Conservation (phyloP, 2,329 filamentous ascomycete species). For the Fusarium fujikuroi region DNA sequence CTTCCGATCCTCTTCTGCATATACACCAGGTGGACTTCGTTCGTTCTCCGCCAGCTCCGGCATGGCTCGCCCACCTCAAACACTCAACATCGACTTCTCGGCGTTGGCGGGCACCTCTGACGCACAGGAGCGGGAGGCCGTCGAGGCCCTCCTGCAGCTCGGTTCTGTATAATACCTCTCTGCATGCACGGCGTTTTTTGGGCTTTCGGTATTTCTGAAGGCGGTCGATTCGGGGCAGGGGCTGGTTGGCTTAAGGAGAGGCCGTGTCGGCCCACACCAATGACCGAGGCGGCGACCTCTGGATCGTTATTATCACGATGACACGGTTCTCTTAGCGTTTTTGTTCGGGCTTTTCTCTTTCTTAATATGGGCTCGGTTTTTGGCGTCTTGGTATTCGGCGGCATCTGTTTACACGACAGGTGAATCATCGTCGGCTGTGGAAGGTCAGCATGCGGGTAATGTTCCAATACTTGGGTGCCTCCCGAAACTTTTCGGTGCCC, state of each 20-base stretch:
- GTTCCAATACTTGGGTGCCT: not conserved
- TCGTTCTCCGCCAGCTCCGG: conserved; percentile 62
- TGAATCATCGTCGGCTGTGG: conserved; percentile 26
- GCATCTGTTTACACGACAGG: conserved; percentile 24
- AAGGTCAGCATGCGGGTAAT: conserved; percentile 21
- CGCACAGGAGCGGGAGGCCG: conserved; percentile 81
- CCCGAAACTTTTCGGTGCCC: conserved; percentile 14
- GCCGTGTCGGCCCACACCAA: conserved; percentile 46
- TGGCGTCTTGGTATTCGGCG: conserved; percentile 41
- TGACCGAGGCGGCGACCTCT: conserved; percentile 49
- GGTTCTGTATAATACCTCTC: conserved; percentile 75
- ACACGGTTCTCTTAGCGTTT: conserved; percentile 45
- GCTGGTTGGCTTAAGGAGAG: conserved; percentile 47
- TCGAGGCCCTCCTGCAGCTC: conserved; percentile 83
- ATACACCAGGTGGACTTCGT: conserved; percentile 59
- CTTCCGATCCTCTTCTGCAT: conserved; percentile 55
- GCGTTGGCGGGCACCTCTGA: conserved; percentile 65
- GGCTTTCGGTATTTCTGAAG: conserved; percentile 36
- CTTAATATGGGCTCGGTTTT: conserved; percentile 33
- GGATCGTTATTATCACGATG: conserved; percentile 48
- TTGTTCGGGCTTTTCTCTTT: conserved; percentile 19
- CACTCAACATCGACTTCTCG: conserved; percentile 63
- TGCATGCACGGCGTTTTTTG: conserved; percentile 66
- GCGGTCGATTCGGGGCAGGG: conserved; percentile 44
- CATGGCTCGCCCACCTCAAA: conserved; percentile 65